Conservation (phyloP, 495 filamentous ascomycete species). For the Xylaria grammica region DNA sequence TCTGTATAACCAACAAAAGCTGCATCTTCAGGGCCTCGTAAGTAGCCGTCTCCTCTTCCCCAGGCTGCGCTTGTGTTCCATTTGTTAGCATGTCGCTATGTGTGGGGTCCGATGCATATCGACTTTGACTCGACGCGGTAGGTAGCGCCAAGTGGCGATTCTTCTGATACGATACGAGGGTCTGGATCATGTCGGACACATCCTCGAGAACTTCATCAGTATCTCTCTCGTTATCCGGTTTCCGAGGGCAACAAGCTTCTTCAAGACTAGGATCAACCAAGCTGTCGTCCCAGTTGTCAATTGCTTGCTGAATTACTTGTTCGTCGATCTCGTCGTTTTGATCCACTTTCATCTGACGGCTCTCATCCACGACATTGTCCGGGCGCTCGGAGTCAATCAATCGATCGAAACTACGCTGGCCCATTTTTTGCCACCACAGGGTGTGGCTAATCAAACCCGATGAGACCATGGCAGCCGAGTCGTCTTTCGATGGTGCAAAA, state of each 20-base stretch:
- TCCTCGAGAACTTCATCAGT: slow-evolving; percentile 76
- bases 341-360: slow-evolving; percentile 38
- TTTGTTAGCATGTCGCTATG: slow-evolving; percentile 58
- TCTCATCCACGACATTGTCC: slow-evolving; percentile 45
- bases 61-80: slow-evolving; percentile 53
- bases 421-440: slow-evolving; percentile 87
- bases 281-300: slow-evolving; percentile 56
- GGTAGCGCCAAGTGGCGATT: slow-evolving; percentile 72
- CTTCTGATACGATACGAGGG: slow-evolving; percentile 83
- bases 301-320: slow-evolving; percentile 49
- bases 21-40: slow-evolving; percentile 79
- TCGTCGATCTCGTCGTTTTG: slow-evolving; percentile 48
- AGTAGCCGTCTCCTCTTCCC: slow-evolving; percentile 69
- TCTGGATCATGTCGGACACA: slow-evolving; percentile 83
- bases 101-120: slow-evolving; percentile 53
- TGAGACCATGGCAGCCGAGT: slow-evolving; percentile 74
- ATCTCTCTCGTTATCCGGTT: slow-evolving; percentile 62
- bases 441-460: slow-evolving; percentile 67
- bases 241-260: slow-evolving; percentile 52
- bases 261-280: slow-evolving; percentile 57
- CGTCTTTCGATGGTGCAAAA: slow-evolving; percentile 85
- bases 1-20: slow-evolving; percentile 71
- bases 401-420: slow-evolving; percentile 61
- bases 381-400: slow-evolving; percentile 46
- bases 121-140: slow-evolving; percentile 49